Base-by-base conservation (phyloP, 306 rosid species). In the Hippophae tibetana region DNA sequence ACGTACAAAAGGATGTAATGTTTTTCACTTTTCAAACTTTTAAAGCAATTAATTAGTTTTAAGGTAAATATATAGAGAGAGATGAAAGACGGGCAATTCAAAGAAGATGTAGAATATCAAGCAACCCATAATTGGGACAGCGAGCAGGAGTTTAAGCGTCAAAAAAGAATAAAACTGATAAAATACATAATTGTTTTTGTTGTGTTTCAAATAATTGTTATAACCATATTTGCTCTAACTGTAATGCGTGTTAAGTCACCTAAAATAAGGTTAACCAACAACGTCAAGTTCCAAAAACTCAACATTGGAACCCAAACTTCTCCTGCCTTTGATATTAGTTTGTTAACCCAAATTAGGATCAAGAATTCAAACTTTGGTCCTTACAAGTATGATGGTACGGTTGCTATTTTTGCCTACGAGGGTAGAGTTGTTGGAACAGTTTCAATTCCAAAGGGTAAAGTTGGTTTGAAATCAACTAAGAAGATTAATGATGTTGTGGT, bases 361-460 rank as follows among this genome's bases (percentile, higher is more conserved):
- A 48, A 54, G 52, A 74, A 69, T 64, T 8, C 61, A 3, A 74
- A 74, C 64, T 74, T 60, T 42, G 79, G 79, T 1, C 59, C 68
- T 12, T 74, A 50, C 49, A 69, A 64, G 56, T 74, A 51, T 42
- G 64, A 65, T 3, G 58, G 26, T 48, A 54, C 67, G 52, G 14
- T 7, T 5, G 43, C 26, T 47, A 43, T 64, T 40, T 74, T 69
- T 48, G 7, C 56, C 51, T 55, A 62, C 60, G 12, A 31, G 46
- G 71, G 71, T 12, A 41, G 45, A 18, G 31, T 57, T 0, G 68
- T 74, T 0, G 79, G 79, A 10, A 56, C 54, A 43, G 64, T 44
- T 9, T n/a, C 10, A 13, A 69, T 74, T 47, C 68, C 67, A 0
- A 59, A 60, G 8, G 62, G 71, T 12, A 74, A 74, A 60, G 75